Base-by-base conservation (phyloP, 2,329 filamentous ascomycete species). In the Endothia cerciana region DNA sequence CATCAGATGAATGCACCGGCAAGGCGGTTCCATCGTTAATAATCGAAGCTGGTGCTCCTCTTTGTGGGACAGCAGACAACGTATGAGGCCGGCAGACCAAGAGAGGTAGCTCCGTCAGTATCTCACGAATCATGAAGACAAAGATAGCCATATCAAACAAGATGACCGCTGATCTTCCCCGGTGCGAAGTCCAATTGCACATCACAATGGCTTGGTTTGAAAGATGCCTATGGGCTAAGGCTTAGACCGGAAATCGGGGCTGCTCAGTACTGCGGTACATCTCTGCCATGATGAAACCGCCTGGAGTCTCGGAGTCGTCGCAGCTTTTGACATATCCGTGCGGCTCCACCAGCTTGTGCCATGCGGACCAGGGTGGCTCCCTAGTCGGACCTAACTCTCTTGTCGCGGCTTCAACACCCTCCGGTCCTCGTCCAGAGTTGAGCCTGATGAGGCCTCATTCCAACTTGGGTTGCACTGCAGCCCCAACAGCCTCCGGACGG, bases 311-410 rank as follows among this genome's bases (percentile, higher is more conserved):
- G 64, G 62, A 65, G 30, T 63, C 57, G 68, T 69, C 68, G 53
- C 67, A 69, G 67, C 41, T 43, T 65, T 25, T 63, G 60, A 53
- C 63, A 62, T 25, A 63, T 66, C 55, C 47, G 66, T 65, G 63
- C 60, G 63, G 63, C 62, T 60, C 65, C 63, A 28, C 47, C 22
- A 49, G 56, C 56, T 40, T 47, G 22, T 47, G 45, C n/a, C n/a
- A n/a, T 25, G 36, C 36, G 38, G 40, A 28, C 43, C 60, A 62
- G 55, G 61, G 62, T 47, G 61, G 36, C 11, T 28, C 65, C 62
- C 55, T 62, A 53, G 36, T 33, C n/a, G 71, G 76, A 74, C 75
- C 71, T 72, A 74, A 72, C 74, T 76, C 75, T 72, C 75, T 70
- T 68, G 68, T 66, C 66, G 69, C 65, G 66, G 65, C 68, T 68